Conservation (phyloP, 2,329 filamentous ascomycete genomes). For the Aspergillus tubingensis region DNA sequence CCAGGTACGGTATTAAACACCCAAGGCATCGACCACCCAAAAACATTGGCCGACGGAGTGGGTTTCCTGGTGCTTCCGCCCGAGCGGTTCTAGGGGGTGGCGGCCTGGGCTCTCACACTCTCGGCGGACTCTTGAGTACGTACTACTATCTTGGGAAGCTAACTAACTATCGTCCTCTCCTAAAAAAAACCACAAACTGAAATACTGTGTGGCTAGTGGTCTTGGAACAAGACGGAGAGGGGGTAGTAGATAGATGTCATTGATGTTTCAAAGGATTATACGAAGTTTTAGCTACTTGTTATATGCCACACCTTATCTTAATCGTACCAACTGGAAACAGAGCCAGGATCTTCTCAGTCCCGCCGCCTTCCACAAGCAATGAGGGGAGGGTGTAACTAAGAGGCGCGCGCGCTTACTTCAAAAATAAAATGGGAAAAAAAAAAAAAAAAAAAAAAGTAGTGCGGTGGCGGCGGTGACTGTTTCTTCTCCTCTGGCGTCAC, state of each 20-base stretch:
- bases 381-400: too few relatives aligned
- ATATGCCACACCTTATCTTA: neutral
- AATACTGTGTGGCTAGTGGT: neutral
- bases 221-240: neutral
- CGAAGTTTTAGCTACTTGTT: too few relatives aligned
- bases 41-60: constrained; percentile 18
- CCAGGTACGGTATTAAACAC: constrained; percentile 22
- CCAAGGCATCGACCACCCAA: constrained; percentile 16
- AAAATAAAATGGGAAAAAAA: too few relatives aligned
- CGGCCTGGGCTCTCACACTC: constrained; percentile 24
- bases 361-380: too few relatives aligned
- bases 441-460: neutral
- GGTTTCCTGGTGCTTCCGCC: constrained; percentile 25
- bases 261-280: too few relatives aligned
- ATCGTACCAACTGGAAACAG: neutral
- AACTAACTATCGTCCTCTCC: neutral
- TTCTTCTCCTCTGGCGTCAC: neutral
- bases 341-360: neutral
- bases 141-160: constrained; percentile 9
- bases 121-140: neutral
- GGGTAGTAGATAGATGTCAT: neutral
- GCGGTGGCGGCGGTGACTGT: constrained; percentile 19
- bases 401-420: too few relatives aligned
- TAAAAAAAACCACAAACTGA: constrained; percentile 14
- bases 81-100: constrained; percentile 37